Base-by-base conservation (phyloP, 2,329 filamentous ascomycete genomes). In the Metarhizium album region DNA sequence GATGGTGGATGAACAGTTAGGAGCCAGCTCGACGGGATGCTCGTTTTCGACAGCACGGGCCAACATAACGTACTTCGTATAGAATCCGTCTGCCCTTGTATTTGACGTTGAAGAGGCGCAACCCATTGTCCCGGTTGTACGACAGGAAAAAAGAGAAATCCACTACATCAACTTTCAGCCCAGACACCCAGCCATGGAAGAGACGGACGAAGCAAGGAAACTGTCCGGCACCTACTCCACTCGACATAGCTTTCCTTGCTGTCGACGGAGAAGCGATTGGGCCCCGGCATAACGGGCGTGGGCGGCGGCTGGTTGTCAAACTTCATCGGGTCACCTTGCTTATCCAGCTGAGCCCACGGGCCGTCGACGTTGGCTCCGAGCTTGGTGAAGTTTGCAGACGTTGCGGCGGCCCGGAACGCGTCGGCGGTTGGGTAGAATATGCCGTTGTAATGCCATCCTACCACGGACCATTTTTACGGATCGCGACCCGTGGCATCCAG, bases 51-150 rank as follows among this genome's bases (percentile, higher is more conserved):
- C 22, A 4, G 40, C 16, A 42, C 3, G 6, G 16, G 18, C 16
- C 16, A 42, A 22, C 40, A 42, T 42, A 42, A 22, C 40, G 22
- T 42, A 42, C 42, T 27, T 81, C 77, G 51, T 80, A 81, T 11
- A 81, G 63, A 6, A 82, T 60, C 6, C 75, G 66, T 52, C 78
- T 68, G n/a, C 74, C 75, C 56, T 78, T 75, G 66, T 73, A 79
- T 18, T 67, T 63, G 43, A 82, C 71, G 52, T 81, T 70, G 57
- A 72, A 73, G 0, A 81, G 62, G 0, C 67, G 56, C 42, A 80
- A 64, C 0, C 76, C 78, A 0, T 23, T 45, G 23, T 45, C 68
- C 68, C 51, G 77, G 74, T 8, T 68, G 64, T 1, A 65, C 68
- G 47, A 76, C 75, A 3, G 65, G 66, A n/a, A 78, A 63, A 56